Evolutionary conservation across 345 rosid genomes (phyloP).

Genomic region (Eucalyptus curtisii): DNA sequence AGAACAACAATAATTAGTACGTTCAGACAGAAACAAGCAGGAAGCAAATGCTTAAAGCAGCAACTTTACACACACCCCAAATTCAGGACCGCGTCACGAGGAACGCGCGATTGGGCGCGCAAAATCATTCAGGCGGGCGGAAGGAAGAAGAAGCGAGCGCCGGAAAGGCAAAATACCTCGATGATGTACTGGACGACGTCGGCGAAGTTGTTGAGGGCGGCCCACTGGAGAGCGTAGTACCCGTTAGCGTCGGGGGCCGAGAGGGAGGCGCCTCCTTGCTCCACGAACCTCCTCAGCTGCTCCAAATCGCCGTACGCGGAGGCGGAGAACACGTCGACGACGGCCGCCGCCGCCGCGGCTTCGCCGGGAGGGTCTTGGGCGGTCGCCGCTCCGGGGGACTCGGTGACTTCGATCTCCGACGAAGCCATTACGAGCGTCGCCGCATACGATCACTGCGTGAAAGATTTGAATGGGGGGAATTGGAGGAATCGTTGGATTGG

Average conservation of each 20-base stretch:
- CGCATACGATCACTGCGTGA: background rate
- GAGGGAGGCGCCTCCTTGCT: constrained; percentile 60
- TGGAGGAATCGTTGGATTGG: background rate
- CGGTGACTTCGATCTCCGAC: constrained; percentile 52
- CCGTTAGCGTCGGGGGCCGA: constrained; percentile 50
- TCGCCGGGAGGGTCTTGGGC: constrained; percentile 8
- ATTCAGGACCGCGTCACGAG: background rate
- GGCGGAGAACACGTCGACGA: constrained; percentile 60
- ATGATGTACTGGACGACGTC: constrained; percentile 48
- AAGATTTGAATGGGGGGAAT: too few relatives aligned
- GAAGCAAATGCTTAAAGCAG: background rate
- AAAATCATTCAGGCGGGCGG: background rate
- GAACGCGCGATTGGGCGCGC: background rate
- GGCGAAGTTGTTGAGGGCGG: constrained; percentile 61
- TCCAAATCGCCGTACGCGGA: constrained; percentile 70
- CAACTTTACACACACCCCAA: background rate
- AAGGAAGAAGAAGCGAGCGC: background rate
- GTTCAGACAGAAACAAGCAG: background rate
- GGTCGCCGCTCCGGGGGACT: constrained; percentile 9
- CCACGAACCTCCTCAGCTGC: constrained; percentile 54
- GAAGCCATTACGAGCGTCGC: constrained; percentile 24
- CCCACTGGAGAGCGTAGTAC: constrained; percentile 80
- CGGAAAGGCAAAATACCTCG: constrained; percentile 28
- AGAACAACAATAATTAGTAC: background rate
- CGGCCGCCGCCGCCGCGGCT: background rate